phyloP scores from a whole-genome alignment of 73 alveolate species.

The Paramecium octaurelia region DNA sequence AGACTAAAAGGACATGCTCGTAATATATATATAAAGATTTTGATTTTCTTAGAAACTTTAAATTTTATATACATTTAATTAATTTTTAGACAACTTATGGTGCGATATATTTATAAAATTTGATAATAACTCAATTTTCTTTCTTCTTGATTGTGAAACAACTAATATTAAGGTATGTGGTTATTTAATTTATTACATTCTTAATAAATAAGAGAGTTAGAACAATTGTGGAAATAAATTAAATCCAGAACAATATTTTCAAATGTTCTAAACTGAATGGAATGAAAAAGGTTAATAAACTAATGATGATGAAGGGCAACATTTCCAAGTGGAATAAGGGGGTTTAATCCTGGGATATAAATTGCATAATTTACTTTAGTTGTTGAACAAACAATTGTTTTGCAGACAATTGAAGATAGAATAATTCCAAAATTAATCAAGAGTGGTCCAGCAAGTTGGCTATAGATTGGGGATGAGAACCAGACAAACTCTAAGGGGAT shows the following conservation, averaged over 20 bases:
- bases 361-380: neutral
- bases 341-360: neutral
- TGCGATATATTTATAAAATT: neutral
- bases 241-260: neutral
- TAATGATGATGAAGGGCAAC: neutral
- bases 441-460: neutral
- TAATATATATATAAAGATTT: neutral
- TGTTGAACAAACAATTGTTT: constrained; percentile 22
- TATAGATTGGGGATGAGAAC: neutral
- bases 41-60: neutral
- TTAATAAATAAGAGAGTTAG: neutral
- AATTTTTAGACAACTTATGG: neutral
- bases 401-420: constrained; percentile 4
- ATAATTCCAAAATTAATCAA: neutral
- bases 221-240: neutral
- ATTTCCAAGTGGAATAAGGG: neutral
- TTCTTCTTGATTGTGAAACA: neutral
- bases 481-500: neutral
- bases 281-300: neutral
- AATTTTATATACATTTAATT: neutral
- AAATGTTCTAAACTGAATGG: neutral
- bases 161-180: neutral
- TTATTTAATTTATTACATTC: neutral
- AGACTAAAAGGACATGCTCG: neutral
- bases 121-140: neutral